These are phyloP conservation scores for Avena insularis DNA, from an alignment of 176 grass and related monocot genomes.

Conservation along the genomic window DNA sequence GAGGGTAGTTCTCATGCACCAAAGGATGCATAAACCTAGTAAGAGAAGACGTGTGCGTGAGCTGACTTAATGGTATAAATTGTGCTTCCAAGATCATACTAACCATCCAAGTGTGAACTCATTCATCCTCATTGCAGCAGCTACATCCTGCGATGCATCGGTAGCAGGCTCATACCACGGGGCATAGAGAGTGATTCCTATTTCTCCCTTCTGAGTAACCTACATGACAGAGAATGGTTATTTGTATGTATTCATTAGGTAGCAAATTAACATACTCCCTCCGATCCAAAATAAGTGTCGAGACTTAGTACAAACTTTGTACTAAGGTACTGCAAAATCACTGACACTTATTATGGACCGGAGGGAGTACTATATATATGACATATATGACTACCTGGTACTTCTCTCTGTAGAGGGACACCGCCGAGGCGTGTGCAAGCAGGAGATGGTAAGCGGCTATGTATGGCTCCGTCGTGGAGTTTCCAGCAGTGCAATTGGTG, in stretches of 20 bases:
- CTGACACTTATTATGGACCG: no score
- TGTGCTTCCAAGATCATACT: slow-evolving; percentile 21
- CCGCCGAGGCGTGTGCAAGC: slow-evolving; percentile 54
- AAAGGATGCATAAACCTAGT: no score
- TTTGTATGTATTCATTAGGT: not conserved
- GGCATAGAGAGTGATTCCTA: slow-evolving; percentile 65
- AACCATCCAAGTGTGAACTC: slow-evolving; percentile 81
- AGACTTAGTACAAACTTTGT: no score
- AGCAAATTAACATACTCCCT: not conserved
- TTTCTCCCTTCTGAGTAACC: slow-evolving; percentile 61
- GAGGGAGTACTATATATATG: not conserved
- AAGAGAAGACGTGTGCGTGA: no score
- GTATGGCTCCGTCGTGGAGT: slow-evolving; percentile 78
- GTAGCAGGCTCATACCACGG: slow-evolving; percentile 65
- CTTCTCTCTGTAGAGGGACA: slow-evolving; percentile 54
- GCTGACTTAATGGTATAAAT: not conserved
- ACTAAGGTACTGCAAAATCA: no score
- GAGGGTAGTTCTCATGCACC: no score
- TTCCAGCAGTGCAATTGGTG: slow-evolving; percentile 51
- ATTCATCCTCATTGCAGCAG: slow-evolving; percentile 61
- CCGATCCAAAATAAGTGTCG: no score
- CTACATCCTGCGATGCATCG: slow-evolving; percentile 42
- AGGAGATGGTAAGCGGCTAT: slow-evolving; percentile 51
- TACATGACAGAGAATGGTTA: not conserved
- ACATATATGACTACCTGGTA: slow-evolving; percentile 40